phyloP scores from a whole-genome alignment of 306 rosid genomes.

The Nissolia schottii region DNA sequence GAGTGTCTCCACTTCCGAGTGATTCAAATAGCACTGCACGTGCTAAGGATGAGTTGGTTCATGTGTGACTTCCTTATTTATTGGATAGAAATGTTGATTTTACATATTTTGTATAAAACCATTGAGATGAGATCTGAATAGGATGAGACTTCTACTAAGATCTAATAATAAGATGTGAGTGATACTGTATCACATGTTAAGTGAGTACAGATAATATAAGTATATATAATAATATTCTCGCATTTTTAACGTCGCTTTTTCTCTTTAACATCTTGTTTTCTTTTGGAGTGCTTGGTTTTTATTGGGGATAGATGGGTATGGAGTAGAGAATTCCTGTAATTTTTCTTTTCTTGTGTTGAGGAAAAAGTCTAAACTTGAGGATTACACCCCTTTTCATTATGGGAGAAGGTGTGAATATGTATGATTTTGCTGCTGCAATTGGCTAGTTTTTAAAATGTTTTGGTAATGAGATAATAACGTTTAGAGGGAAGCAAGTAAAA shows the following conservation, averaged over 20 bases:
- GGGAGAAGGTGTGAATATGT: background rate
- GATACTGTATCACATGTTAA: too few species aligned
- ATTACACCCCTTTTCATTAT: background rate
- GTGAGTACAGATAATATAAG: too few species aligned
- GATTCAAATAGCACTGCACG: too few species aligned
- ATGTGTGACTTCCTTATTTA: background rate
- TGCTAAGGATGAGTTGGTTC: background rate
- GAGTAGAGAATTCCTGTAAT: background rate
- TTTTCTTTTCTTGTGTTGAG: background rate
- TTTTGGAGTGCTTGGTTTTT: background rate
- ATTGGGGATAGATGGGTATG: background rate
- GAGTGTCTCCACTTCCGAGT: too few species aligned
- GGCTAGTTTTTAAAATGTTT: background rate
- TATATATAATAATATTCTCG: too few species aligned
- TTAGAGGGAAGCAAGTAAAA: background rate
- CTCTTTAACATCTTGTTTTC: background rate
- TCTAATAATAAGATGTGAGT: too few species aligned
- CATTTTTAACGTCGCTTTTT: background rate
- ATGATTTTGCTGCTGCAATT: background rate
- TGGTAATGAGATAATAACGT: background rate
- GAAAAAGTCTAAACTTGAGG: background rate
- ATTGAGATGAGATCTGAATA: too few species aligned
- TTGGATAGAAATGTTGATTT: too few species aligned
- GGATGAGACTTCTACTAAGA: too few species aligned
- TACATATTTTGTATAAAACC: too few species aligned